Percentiles rank a stretch among this genome's conserved stretches.
Evolutionary conservation across 805 yeast species (phyloP).

Genomic region (Pichia deserticola): DNA sequence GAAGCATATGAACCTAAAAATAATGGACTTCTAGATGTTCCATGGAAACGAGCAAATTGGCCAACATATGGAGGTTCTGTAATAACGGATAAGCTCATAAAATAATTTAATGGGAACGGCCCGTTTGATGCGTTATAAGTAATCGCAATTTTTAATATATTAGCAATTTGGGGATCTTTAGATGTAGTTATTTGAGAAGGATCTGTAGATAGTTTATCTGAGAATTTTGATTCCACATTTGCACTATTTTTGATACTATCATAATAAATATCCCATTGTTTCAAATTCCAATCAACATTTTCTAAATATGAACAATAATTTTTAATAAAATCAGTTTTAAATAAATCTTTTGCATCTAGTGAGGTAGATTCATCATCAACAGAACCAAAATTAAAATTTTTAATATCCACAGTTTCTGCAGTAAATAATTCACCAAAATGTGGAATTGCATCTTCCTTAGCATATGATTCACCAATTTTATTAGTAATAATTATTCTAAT

Average conservation of each 20-base stretch:
- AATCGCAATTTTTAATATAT: conserved; percentile 31
- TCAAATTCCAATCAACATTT: conserved; percentile 63
- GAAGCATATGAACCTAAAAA: conserved; percentile 59
- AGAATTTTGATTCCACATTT: background rate
- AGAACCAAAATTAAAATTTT: background rate
- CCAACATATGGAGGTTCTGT: conserved; percentile 56
- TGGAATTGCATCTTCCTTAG: conserved; percentile 76
- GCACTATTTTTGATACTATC: conserved; percentile 16
- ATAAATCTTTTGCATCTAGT: background rate
- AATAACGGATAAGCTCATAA: conserved; percentile 57
- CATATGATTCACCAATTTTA: conserved; percentile 70
- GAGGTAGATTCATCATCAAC: conserved; percentile 17
- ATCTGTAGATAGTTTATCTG: conserved; percentile 14
- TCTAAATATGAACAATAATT: conserved; percentile 61
- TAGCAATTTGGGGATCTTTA: conserved; percentile 9
- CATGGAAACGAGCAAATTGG: conserved; percentile 34
- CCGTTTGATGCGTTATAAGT: conserved; percentile 33
- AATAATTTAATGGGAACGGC: conserved; percentile 41
- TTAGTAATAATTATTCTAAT: conserved; percentile 75
- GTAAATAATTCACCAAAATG: conserved; percentile 83
- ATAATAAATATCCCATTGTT: conserved; percentile 76
- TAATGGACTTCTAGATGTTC: conserved; percentile 46
- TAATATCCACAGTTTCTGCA: background rate
- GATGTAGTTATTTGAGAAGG: background rate
- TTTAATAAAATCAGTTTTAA: conserved; percentile 24